A percentile compares a stretch with the other conserved stretches of the same genome.
phyloP scores from a whole-genome alignment of 2,329 filamentous ascomycete species.

The Nectriaceae sp. region DNA sequence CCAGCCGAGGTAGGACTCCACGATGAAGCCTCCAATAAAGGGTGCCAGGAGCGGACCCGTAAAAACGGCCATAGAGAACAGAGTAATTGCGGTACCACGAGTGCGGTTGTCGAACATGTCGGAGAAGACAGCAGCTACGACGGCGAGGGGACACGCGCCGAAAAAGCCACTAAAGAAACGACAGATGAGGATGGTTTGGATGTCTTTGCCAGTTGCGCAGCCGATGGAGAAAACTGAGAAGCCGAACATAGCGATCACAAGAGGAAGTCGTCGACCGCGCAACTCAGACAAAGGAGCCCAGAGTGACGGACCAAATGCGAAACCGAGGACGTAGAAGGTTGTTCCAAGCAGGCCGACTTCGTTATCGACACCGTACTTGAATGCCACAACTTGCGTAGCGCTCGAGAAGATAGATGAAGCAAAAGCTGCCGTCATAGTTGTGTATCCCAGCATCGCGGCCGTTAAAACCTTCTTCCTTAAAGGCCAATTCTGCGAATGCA shows the following conservation, averaged over 20 bases:
- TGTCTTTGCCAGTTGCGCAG: constrained; percentile 64
- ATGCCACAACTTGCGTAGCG: constrained; percentile 59
- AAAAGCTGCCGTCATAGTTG: constrained; percentile 71
- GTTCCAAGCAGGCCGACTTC: constrained; percentile 67
- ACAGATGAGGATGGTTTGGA: constrained; percentile 69
- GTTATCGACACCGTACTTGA: constrained; percentile 59
- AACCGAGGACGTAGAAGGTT: constrained; percentile 70
- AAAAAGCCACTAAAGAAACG: constrained; percentile 76
- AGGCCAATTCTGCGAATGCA: constrained; percentile 88
- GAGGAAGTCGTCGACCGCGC: constrained; percentile 64
- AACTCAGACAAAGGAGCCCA: constrained; percentile 76
- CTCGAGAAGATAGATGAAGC: constrained; percentile 75
- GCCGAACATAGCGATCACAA: constrained; percentile 64
- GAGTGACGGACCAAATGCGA: constrained; percentile 70
- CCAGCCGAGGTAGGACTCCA: constrained; percentile 65
- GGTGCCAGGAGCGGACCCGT: constrained; percentile 68
- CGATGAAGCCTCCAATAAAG: constrained; percentile 70
- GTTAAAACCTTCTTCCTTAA: constrained; percentile 74
- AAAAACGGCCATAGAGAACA: constrained; percentile 57
- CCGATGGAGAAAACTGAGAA: constrained; percentile 71
- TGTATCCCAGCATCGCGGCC: constrained; percentile 70
- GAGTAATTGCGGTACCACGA: constrained; percentile 51
- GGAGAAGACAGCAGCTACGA: constrained; percentile 71
- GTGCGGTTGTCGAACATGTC: constrained; percentile 70
- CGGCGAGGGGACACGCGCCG: constrained; percentile 67